These are phyloP conservation scores for Dorcoceras hygrometricum DNA, from an alignment of 257 asterid genomes.

Conservation along the genomic window DNA sequence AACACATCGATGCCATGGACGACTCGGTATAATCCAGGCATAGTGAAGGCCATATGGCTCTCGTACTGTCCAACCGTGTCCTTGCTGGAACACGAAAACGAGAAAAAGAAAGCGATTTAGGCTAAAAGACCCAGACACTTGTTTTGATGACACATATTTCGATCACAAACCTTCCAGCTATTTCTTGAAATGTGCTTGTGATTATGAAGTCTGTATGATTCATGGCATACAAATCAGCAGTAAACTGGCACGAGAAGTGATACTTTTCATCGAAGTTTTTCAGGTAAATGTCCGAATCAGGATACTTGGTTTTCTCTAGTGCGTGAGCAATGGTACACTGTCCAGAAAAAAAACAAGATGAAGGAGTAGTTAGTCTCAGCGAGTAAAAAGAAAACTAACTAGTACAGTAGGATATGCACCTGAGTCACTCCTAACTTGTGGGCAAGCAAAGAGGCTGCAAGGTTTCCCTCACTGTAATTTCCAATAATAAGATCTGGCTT, in stretches of 20 bases:
- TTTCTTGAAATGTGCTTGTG: slow-evolving; percentile 97
- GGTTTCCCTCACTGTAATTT: slow-evolving; percentile 95
- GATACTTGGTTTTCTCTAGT: slow-evolving; percentile 88
- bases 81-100: slow-evolving; percentile 49
- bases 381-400: background rate
- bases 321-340: slow-evolving; percentile 98
- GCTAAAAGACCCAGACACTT: background rate
- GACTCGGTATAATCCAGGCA: slow-evolving; percentile 94
- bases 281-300: slow-evolving; percentile 79
- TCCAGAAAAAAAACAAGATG: background rate
- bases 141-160: too few species aligned
- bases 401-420: slow-evolving; percentile 31
- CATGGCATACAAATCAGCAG: slow-evolving; percentile 96
- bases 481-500: slow-evolving; percentile 94
- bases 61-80: slow-evolving; percentile 97
- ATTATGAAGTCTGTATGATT: slow-evolving; percentile 96
- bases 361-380: slow-evolving; percentile 13
- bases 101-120: background rate
- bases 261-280: slow-evolving; percentile 85
- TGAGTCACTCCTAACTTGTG: slow-evolving; percentile 97
- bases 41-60: slow-evolving; percentile 90
- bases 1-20: slow-evolving; percentile 92
- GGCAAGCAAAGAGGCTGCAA: slow-evolving; percentile 90
- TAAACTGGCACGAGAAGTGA: slow-evolving; percentile 93
- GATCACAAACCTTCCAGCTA: slow-evolving; percentile 90